Base-by-base conservation (phyloP, 2,329 filamentous ascomycete genomes). In the Aureobasidium zeae region DNA sequence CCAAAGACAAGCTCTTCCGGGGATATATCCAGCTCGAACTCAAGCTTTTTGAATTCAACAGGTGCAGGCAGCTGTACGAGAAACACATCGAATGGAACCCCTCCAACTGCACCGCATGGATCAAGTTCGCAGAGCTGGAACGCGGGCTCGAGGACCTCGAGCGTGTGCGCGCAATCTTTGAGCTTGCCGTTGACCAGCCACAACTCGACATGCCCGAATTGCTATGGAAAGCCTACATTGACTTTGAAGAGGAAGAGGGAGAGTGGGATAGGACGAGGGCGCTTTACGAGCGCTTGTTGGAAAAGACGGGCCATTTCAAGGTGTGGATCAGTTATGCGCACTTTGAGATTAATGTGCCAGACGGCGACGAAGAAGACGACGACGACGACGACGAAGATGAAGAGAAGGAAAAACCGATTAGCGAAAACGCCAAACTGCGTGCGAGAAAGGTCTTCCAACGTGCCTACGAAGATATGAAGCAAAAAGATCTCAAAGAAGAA, bases 261-360 rank as follows among this genome's bases (percentile, higher is more conserved):
- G 86, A 95, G 63, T 95, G 89, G 63, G 86, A 87, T 42, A 73
- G 80, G 36, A 86, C 87, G 4, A 75, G 91, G 36, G 68, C 70
- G 3, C 70, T 98, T 32, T 98, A 96, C 66, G 89, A 96, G 68
- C 78, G 89, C 6, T 73, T 98, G 10, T 74, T 98, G 31, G 73
- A 86, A 57, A 95, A 93, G 77, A 94, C 91, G n/a, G 82, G 91
- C 57, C 91, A 98, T 59, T 87, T 95, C 71, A 98, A 96, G 71
- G 91, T 98, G 48, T 98, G 91, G 91, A 94, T 91, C 63, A 89
- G 85, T 62, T 98, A 89, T 66, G 91, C 91, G n/a, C 85, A 93
- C 62, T 96, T 98, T 58, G 91, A 98, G 65, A 86, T 96, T 68
- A 89, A 91, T 61, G 80, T 94, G 0, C 86, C 87, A 32, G 87